phyloP scores from a whole-genome alignment of 345 rosid species.

The Citrus inodora region DNA sequence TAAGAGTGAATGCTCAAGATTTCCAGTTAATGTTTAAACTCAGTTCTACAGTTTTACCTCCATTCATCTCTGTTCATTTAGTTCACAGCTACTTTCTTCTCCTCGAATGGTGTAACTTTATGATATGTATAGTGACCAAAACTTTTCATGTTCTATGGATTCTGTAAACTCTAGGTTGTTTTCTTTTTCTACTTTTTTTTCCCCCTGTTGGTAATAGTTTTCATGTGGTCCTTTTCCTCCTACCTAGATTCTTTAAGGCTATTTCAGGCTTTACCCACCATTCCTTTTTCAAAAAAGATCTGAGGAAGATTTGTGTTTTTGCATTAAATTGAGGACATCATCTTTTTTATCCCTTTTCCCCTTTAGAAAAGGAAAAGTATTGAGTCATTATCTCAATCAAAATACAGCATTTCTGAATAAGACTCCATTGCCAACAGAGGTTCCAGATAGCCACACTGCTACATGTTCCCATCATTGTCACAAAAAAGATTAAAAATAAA shows the following conservation, averaged over 20 bases:
- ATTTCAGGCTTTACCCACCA: slow-evolving; percentile 6
- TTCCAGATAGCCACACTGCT: too few species aligned
- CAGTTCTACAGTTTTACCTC: background rate
- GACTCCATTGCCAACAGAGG: background rate
- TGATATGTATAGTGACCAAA: slow-evolving; percentile 1
- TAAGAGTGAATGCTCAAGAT: background rate
- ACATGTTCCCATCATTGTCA: too few species aligned
- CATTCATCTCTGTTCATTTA: background rate
- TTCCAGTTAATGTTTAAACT: background rate
- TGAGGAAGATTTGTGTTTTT: background rate
- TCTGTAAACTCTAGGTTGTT: background rate
- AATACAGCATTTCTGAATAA: background rate
- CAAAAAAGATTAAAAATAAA: background rate
- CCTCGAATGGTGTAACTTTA: slow-evolving; percentile 14
- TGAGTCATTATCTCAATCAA: background rate
- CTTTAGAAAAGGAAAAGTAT: background rate
- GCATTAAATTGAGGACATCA: slow-evolving; percentile 16
- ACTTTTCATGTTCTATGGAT: slow-evolving; percentile 12
- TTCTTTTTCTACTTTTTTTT: background rate
- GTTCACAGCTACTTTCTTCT: background rate
- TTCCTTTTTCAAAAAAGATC: slow-evolving; percentile 5
- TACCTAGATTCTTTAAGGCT: slow-evolving; percentile 16
- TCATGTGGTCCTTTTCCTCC: background rate
- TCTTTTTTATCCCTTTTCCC: background rate
- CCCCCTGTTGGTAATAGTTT: background rate